Evolutionary conservation across 768 basidiomycete genomes (phyloP), one percentile per base, ranked within the genome.

Genomic region (Suillus ampliporus): DNA sequence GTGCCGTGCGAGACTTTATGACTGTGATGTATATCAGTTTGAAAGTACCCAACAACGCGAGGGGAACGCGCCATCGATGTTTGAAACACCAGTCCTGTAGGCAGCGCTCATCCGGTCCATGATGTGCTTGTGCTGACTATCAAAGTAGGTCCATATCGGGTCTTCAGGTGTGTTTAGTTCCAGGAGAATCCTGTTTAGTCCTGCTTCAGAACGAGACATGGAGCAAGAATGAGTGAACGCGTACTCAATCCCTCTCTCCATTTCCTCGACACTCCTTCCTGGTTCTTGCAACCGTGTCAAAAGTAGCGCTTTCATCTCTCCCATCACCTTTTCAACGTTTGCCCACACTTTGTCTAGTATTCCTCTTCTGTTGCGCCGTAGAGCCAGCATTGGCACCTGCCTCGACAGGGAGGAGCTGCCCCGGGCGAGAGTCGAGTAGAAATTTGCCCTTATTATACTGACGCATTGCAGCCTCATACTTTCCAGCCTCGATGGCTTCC

Each of bases 361-460:
- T n/a, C 28, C 96, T 87, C 69, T 89, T 91, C 77, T 97, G 95
- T 72, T 96, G 95, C 65, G 86, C 87, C 65, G 88, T 86, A 5
- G 83, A 84, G 2, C 79, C 71, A 9, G 79, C 75, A 64, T 89
- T 89, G 68, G 87, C 89, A 14, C 82, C 77, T 10, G 81, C 83
- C 37, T 86, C 89, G 21, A 87, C 82, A 3, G 94, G 90, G 2
- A 94, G 79, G 2, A 95, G 80, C 71, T 95, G 94, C 0, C 89
- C 90, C 0, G 95, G 93, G n/a, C 94, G 87, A 10, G 92, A 90
- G 70, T 95, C 92, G 48, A 97, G 83, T 34, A 98, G 80, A 75
- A 91, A 89, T 66, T 95, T 94, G 23, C 97, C 97, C 75, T 97
- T 98, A 79, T 97, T 97, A 81, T 99, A 99, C 68, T 97, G 95